phyloP scores from a whole-genome alignment of 2,329 filamentous ascomycete genomes.

The Graphilbum sp. region DNA sequence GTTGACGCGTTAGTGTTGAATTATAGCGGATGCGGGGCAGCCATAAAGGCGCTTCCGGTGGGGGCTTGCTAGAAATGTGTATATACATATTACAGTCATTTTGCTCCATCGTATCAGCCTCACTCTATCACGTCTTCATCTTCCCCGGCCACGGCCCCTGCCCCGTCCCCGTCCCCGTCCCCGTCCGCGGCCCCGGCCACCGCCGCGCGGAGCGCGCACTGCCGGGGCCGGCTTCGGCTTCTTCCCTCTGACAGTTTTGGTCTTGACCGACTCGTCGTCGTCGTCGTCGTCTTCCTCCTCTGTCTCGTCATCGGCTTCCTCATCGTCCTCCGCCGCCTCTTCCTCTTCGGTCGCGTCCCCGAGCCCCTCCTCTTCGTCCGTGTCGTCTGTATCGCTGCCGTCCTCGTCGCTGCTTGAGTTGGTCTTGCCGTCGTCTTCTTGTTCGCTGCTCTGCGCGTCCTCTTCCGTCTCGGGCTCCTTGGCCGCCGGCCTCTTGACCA shows the following conservation, averaged over 20 bases:
- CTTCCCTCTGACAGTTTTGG: conserved; percentile 3
- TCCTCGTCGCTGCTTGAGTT: conserved; percentile 1
- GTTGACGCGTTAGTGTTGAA: neutral
- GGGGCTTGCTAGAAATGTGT: too few relatives aligned
- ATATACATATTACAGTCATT: too few relatives aligned
- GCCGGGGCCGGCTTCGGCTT: conserved; percentile 3
- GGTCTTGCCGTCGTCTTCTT: neutral
- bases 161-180: conserved; percentile 6
- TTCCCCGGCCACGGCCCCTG: conserved; percentile 6
- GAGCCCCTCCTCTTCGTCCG: neutral
- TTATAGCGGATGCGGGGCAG: neutral
- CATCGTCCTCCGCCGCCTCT: neutral
- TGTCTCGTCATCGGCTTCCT: neutral
- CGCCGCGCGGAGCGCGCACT: conserved; percentile 3
- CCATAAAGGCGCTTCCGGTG: neutral
- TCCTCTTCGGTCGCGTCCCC: conserved; percentile 1
- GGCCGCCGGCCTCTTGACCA: neutral
- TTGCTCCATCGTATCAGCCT: too few relatives aligned
- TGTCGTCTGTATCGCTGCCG: conserved; percentile 1
- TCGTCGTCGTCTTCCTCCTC: neutral
- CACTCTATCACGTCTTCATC: too few relatives aligned
- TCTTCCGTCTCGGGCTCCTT: conserved; percentile 2
- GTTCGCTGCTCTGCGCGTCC: conserved; percentile 2
- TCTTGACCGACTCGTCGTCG: neutral
- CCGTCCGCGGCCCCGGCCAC: conserved; percentile 3